phyloP scores from a whole-genome alignment of 768 basidiomycete genomes.

The Vararia minispora region DNA sequence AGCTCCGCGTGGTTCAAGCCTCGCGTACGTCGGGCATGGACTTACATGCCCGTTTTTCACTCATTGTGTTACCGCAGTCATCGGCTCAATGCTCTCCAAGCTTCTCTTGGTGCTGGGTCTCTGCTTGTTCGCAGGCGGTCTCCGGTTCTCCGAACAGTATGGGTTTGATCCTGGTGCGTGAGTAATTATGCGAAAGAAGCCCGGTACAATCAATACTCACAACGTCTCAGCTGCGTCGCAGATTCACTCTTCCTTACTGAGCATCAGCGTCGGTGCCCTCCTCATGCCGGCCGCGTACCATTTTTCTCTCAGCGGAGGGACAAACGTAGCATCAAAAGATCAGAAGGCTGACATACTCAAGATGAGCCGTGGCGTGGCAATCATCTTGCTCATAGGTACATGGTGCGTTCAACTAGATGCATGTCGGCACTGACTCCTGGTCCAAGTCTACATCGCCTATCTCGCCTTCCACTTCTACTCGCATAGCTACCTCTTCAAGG shows the following conservation, averaged over 20 bases:
- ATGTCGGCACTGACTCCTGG: conserved; percentile 4
- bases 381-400: conserved; percentile 69
- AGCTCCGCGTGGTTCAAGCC: conserved; percentile 72
- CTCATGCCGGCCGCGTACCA: conserved; percentile 71
- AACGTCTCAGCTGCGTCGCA: conserved; percentile 48
- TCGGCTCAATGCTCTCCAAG: conserved; percentile 78
- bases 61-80: conserved; percentile 32
- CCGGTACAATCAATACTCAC: neutral
- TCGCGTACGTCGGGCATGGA: conserved; percentile 38
- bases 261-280: conserved; percentile 70
- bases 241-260: conserved; percentile 62
- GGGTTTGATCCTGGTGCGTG: conserved; percentile 59
- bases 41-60: neutral
- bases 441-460: conserved; percentile 58
- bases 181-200: neutral
- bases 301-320: conserved; percentile 35
- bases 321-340: conserved; percentile 12
- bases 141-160: conserved; percentile 69
- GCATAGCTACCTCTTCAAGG: conserved; percentile 59
- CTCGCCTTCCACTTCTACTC: conserved; percentile 75
- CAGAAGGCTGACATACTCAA: conserved; percentile 42
- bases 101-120: conserved; percentile 74
- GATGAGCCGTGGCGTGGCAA: conserved; percentile 73
- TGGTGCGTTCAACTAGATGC: too few species aligned
- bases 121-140: conserved; percentile 76